Conservation (phyloP, 2,329 filamentous ascomycete species). For the Tolypocladium tundrense region DNA sequence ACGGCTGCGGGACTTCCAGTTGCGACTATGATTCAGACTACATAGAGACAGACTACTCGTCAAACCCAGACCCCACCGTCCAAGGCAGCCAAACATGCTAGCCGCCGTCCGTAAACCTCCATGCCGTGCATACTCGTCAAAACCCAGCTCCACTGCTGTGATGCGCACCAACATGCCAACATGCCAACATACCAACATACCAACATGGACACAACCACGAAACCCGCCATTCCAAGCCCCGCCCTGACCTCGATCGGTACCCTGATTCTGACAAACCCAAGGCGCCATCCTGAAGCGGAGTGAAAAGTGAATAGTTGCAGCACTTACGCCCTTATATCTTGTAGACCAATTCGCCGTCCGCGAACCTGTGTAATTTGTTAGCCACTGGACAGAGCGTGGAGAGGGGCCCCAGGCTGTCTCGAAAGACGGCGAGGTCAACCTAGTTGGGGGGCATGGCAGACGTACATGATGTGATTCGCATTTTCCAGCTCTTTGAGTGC, state of each 20-base stretch:
- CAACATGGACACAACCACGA: not conserved
- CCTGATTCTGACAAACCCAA: not conserved
- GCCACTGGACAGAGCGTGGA: not conserved
- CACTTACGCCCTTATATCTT: constrained; percentile 44
- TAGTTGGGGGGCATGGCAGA: constrained; percentile 13
- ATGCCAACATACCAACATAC: not conserved
- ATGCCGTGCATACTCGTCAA: not conserved
- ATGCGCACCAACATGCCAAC: not conserved
- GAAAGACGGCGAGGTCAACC: not conserved
- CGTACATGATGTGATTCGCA: constrained; percentile 86
- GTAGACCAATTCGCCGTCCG: constrained; percentile 56
- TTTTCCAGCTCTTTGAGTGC: constrained; percentile 74
- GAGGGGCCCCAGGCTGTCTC: too few species aligned
- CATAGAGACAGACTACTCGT: not conserved
- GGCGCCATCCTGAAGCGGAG: not conserved
- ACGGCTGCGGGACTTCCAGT: constrained; percentile 41
- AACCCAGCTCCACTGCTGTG: not conserved
- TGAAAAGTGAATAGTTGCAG: not conserved
- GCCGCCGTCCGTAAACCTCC: not conserved
- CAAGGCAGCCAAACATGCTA: not conserved
- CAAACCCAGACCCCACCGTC: not conserved
- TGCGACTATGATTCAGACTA: constrained; percentile 20
- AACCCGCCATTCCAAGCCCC: not conserved
- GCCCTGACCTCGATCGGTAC: not conserved
- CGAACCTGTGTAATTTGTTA: constrained; percentile 32